Evolutionary conservation across 1,284 basidiomycete species (phyloP), one percentile per base, ranked within the genome.

Genomic region (Boletus calvinii): DNA sequence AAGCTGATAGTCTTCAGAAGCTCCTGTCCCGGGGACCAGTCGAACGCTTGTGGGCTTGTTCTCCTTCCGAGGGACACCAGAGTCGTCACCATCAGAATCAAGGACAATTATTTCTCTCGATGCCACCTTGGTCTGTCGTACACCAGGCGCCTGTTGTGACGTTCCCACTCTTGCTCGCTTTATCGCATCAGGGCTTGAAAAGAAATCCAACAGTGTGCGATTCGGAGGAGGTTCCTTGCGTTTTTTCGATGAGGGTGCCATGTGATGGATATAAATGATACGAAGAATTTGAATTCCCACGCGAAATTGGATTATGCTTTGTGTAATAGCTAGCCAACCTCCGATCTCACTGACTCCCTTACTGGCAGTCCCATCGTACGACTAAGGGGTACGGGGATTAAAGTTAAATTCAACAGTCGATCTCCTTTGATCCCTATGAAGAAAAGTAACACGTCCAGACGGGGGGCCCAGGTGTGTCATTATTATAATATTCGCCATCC

Each of bases 1-100:
- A 32, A 40, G 34, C 17, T 6, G 42, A 29, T 17, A n/a, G 5
- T 38, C 37, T 46, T 50, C 50, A 17, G 41, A 53, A 31, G 17
- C 36, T 12, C 6, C 29, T 13, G 18, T 20, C 9, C 10, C 4
- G n/a, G 22, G 15, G 13, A 24, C 37, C 15, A 22, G 20, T 26
- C 10, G 45, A 35, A 10, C 1, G 1, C 17, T 20, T 41, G 20
- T 22, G n/a, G 38, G 35, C 31, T 39, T 45, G 13, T 41, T 46
- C 17, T 43, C 41, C 42, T 24, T 51, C 20, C 15, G 46, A 18
- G 42, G 46, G n/a, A 52, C 54, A 26, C 54, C 59, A 26, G 26
- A 26, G 13, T 77, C 75, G 43, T 85, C 83, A 29, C 70, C 72
- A 59, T 81, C 80, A 26, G 82, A 83, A 60, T 85, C 81, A 52